Evolutionary conservation across 306 rosid species (phyloP), one percentile per base, ranked within the genome.

Genomic region (Trifolium pratense): DNA sequence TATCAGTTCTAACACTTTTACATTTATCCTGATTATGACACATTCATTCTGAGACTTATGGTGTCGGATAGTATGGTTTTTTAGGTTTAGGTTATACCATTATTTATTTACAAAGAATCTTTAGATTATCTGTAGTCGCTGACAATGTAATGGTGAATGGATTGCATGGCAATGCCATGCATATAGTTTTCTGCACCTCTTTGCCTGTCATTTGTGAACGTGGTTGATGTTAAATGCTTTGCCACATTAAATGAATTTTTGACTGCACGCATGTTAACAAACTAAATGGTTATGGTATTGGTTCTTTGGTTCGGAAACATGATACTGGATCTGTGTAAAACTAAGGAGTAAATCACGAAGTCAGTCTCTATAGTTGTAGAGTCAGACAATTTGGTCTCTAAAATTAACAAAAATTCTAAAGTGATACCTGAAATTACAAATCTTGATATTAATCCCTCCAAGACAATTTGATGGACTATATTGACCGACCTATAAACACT

Each of bases 41-140:
- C 65, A n/a, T 68, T 62, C 70, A 26, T n/a, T 80, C 61, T 10
- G 26, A 53, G 15, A 51, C 39, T 75, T 68, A 39, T 9, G 43
- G 11, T 39, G 43, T 39, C 3, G 43, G 43, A 39, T 39, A 9
- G 10, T 8, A 39, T 39, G 43, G 43, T 39, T 2, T 11, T 39
- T 39, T 39, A 39, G 43, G 43, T 39, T 39, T 39, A 39, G 43
- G 43, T 9, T 39, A 39, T 39, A 39, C 43, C 11, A 11, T 37
- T 37, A 36, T 39, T 39, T 39, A 13, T 39, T 39, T 39, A 13
- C 43, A 8, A 39, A 39, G 11, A 39, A 39, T 39, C 58, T 23
- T 23, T 6, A 5, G 4, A 52, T 18, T 52, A 8, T 52, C 9
- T 18, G 16, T 52, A 17, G 58, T 17, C 3, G 26, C 10, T 0